Conservation (phyloP, 306 rosid species). For the Fragaria vesca region DNA sequence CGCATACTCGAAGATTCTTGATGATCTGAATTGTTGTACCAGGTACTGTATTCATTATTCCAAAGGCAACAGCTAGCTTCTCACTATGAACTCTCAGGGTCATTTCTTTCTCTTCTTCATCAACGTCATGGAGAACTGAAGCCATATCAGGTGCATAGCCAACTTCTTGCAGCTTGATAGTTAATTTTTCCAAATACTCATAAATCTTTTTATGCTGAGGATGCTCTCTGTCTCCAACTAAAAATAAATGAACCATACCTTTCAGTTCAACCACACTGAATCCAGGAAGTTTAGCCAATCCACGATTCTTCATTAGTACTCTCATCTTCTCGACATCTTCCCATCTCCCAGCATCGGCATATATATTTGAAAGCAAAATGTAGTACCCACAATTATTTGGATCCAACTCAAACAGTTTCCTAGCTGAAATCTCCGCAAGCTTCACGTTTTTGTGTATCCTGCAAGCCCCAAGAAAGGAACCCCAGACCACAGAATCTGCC, state of each 20-base stretch:
- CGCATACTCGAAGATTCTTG: slow-evolving; percentile 73
- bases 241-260: slow-evolving; percentile 68
- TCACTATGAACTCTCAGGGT: slow-evolving; percentile 76
- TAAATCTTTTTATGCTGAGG: slow-evolving; percentile 63
- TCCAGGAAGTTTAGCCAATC: slow-evolving; percentile 68
- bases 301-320: slow-evolving; percentile 55
- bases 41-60: slow-evolving; percentile 61
- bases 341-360: slow-evolving; percentile 80
- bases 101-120: slow-evolving; percentile 79
- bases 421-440: slow-evolving; percentile 68
- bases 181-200: slow-evolving; percentile 52
- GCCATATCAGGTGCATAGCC: slow-evolving; percentile 59
- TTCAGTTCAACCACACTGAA: slow-evolving; percentile 73
- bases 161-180: slow-evolving; percentile 55
- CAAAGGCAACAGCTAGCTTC: slow-evolving; percentile 78
- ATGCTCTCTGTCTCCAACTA: slow-evolving; percentile 76
- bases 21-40: slow-evolving; percentile 58
- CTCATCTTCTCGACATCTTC: slow-evolving; percentile 72
- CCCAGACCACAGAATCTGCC: slow-evolving; percentile 75
- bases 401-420: slow-evolving; percentile 63
- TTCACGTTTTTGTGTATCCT: slow-evolving; percentile 69
- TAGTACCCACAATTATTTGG: slow-evolving; percentile 71
- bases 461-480: slow-evolving; percentile 77
- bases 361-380: slow-evolving; percentile 71
- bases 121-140: slow-evolving; percentile 71